Base-by-base conservation (phyloP, 2,329 filamentous ascomycete species). In the Colletotrichum sp. region DNA sequence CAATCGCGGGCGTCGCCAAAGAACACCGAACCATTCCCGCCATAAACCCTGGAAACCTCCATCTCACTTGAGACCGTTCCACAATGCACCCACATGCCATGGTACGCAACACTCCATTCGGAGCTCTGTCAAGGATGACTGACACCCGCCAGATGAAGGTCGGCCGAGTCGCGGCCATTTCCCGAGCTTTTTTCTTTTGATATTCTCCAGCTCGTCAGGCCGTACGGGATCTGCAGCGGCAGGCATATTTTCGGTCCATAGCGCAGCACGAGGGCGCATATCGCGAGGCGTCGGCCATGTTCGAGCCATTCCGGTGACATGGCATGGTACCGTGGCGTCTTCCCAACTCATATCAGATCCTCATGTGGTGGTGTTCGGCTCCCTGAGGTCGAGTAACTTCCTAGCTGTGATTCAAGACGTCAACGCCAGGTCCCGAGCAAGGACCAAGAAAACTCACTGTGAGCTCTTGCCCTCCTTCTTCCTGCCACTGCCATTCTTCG, bases 401-500 rank as follows among this genome's bases (percentile, higher is more conserved):
- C 68, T 52, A 76, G 30, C 74, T 76, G 21, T 52, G 34, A n/a
- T 24, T 36, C 18, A 34, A n/a, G 12, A 12, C 21, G 59, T 76
- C 36, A 76, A 36, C 30, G 26, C 16, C 6, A 21, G 12, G n/a
- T 32, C 60, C 39, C 26, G n/a, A 60, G 24, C 26, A 18, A n/a
- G 18, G 21, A 24, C 34, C 16, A 12, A 18, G 13, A 21, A 30
- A 13, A 68, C 70, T 10, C 65, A 74, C 74, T 62, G 52, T 12
- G 74, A 76, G 62, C 60, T 63, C 16, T 70, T 75, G 60, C 59
- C 49, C 21, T 73, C 63, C 21, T 71, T 73, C 57, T 73, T 76
- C 66, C 71, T 77, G 62, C 72, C 49, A 44, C 76, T 69, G 36
- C 65, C 66, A 63, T 76, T 78, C 28, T 68, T 72, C 16, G 72